Conservation (phyloP, 2,329 filamentous ascomycete species). For the Penicillium brevicompactum region DNA sequence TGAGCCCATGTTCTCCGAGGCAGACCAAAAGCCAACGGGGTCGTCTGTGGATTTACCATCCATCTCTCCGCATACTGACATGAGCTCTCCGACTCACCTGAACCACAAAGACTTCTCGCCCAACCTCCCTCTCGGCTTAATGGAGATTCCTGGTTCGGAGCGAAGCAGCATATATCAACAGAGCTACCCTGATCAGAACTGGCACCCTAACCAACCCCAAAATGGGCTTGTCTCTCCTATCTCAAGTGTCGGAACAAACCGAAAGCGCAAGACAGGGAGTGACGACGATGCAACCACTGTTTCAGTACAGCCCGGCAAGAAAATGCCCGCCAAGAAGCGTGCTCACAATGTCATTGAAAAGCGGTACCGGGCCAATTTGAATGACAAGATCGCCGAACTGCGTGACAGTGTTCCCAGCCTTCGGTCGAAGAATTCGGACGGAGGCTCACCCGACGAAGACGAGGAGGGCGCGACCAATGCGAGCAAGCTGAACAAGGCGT, state of each 20-base stretch:
- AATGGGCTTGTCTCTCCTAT: slow-evolving; percentile 29
- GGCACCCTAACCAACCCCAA: slow-evolving; percentile 4
- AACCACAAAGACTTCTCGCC: slow-evolving; percentile 33
- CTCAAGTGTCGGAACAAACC: slow-evolving; percentile 36
- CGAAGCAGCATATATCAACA: neutral
- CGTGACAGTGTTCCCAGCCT: slow-evolving; percentile 90
- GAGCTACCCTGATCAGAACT: slow-evolving; percentile 5
- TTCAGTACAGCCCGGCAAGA: slow-evolving; percentile 42
- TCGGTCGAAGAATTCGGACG: slow-evolving; percentile 65
- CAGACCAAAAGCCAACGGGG: slow-evolving; percentile 29
- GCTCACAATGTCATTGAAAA: slow-evolving; percentile 99
- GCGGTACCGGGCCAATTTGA: slow-evolving; percentile 91
- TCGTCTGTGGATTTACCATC: slow-evolving; percentile 26
- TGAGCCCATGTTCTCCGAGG: slow-evolving; percentile 36
- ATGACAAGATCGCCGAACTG: slow-evolving; percentile 93
- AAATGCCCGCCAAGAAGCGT: slow-evolving; percentile 78
- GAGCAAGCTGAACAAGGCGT: slow-evolving; percentile 97
- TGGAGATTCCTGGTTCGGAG: slow-evolving; percentile 28
- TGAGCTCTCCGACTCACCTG: slow-evolving; percentile 23
- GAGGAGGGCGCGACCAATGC: slow-evolving; percentile 84
- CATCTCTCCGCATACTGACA: slow-evolving; percentile 29
- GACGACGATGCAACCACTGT: slow-evolving; percentile 46
- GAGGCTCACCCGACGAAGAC: slow-evolving; percentile 59
- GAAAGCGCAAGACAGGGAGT: slow-evolving; percentile 71
- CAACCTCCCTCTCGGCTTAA: slow-evolving; percentile 33